Evolutionary conservation across 192 early-diverging fungal genomes (phyloP), one percentile per base, ranked within the genome.

Genomic region (Backusella luteola): DNA sequence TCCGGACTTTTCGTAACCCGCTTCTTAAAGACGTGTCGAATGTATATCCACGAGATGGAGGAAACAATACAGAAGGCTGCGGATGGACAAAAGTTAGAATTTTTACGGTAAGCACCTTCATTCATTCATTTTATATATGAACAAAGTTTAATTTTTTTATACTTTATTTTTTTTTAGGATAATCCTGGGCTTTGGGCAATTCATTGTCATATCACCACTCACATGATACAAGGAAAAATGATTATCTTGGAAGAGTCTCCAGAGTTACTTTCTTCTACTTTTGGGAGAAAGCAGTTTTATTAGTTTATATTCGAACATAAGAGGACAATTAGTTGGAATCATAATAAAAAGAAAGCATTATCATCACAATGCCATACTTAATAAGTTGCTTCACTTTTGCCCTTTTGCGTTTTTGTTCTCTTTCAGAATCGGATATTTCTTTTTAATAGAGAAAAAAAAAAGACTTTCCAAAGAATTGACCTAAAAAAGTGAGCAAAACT

Each of bases 181-280:
- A 74, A 74, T 42, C 73, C 73, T 63, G 73, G 73, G 26, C 6
- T 74, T 23, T 74, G 73, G 73, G 73, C 73, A 7, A 35, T 74
- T 8, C 73, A 74, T 8, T 74, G 73, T 26, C 73, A 74, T 39
- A 66, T 63, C 26, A 39, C 56, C 1, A 11, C 73, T 29, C 73
- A 73, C 9, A 66, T 66, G 56, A 6, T 39, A 11, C 56, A 63
- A 56, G 73, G 73, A 36, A 74, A 63, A 38, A 74, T 74, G 56
- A 21, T 74, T 15, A 56, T 56, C 32, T 41, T 74, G 21, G 73
- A 74, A 39, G 73, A 74, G 21, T 35, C 73, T 23, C 73, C 73
- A 39, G 38, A 74, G 34, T 35, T 74, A 36, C 29, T 74, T 63
- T 35, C n/a, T 23, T 67, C 66, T 34, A 19, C 14, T 67, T 67